A percentile compares a stretch with the other conserved stretches of the same genome.
phyloP scores from a whole-genome alignment of 441 rosid species.

The Kokia cookei region DNA sequence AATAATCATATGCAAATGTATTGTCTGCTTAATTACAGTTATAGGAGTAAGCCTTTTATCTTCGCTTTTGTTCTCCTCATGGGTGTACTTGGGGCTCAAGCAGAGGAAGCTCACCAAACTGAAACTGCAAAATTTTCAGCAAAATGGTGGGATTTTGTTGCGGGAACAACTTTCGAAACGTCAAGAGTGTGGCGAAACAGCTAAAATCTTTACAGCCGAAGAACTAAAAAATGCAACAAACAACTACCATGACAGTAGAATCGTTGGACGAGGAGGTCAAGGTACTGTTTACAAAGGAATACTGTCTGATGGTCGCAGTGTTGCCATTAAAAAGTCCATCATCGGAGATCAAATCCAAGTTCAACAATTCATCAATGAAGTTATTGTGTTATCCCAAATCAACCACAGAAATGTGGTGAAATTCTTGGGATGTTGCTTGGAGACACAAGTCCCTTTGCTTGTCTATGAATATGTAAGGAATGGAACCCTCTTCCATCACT shows the following conservation, averaged over 20 bases:
- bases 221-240: conserved; percentile 19
- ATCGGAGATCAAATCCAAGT: not conserved
- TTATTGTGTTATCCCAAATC: not conserved
- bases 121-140: conserved; percentile 26
- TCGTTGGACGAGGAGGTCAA: conserved; percentile 27
- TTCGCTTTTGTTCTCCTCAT: not conserved
- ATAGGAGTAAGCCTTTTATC: conserved; percentile 10
- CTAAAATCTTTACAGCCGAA: conserved; percentile 17
- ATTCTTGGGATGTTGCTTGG: not conserved
- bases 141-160: conserved; percentile 33
- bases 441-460: not conserved
- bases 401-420: no score
- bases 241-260: conserved; percentile 21
- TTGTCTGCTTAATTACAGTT: not conserved
- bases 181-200: not conserved
- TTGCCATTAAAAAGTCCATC: not conserved
- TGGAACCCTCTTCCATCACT: not conserved
- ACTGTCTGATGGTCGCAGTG: conserved; percentile 4
- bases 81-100: conserved; percentile 5
- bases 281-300: conserved; percentile 38
- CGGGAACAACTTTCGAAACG: conserved; percentile 15
- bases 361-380: not conserved
- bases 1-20: not conserved
- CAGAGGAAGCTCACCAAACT: conserved; percentile 17
- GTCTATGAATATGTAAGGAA: not conserved